Conservation (phyloP, 495 filamentous ascomycete species). For the Amniculicola lignicola region DNA sequence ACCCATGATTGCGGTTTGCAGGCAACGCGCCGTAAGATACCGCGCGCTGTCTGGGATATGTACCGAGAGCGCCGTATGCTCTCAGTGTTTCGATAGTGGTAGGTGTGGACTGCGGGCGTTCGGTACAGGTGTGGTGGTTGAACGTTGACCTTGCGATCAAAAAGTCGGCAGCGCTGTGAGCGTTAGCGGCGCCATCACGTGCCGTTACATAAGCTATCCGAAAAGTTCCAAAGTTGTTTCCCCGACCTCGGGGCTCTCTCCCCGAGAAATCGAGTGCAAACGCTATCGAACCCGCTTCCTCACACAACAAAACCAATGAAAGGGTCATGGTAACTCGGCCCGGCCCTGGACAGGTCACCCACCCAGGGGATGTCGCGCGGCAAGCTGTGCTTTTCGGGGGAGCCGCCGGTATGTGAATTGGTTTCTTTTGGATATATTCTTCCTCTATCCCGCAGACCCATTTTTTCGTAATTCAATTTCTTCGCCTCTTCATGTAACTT, state of each 20-base stretch:
- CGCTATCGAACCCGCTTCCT: not conserved
- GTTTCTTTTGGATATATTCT: not conserved
- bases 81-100: slow-evolving; percentile 5
- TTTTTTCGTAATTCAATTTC: not conserved
- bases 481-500: not conserved
- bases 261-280: no score
- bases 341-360: slow-evolving; percentile 7
- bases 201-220: no score
- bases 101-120: slow-evolving; percentile 7
- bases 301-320: slow-evolving; percentile 16
- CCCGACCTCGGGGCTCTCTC: no score
- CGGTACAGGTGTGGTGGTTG: slow-evolving; percentile 19
- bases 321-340: slow-evolving; percentile 10
- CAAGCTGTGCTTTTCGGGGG: slow-evolving; percentile 17
- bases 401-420: slow-evolving; percentile 14
- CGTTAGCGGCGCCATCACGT: no score
- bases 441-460: not conserved
- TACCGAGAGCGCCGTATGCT: slow-evolving; percentile 21
- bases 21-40: slow-evolving; percentile 34
- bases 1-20: slow-evolving; percentile 44
- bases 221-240: no score
- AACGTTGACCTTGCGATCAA: slow-evolving; percentile 20
- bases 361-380: slow-evolving; percentile 13
- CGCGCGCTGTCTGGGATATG: slow-evolving; percentile 33
- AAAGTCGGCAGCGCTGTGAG: slow-evolving; percentile 8